These are phyloP conservation scores for Suillus decipiens DNA, from an alignment of 768 basidiomycete genomes.

Conservation along the genomic window DNA sequence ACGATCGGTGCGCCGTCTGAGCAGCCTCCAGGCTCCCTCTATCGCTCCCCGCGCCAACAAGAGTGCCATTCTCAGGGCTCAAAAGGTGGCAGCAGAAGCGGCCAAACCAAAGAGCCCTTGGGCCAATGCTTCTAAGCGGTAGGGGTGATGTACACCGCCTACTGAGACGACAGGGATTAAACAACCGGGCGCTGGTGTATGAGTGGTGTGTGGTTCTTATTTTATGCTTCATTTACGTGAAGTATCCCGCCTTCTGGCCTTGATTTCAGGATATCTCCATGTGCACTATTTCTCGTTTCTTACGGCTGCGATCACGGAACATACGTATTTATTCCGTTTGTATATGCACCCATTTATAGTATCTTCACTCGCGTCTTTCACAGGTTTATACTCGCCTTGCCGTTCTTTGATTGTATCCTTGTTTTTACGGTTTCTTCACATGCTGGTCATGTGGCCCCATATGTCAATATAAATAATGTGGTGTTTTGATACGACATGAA, in stretches of 20 bases:
- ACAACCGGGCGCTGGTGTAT: not conserved
- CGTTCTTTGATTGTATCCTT: constrained; percentile 13
- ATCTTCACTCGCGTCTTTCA: constrained; percentile 12
- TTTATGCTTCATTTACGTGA: constrained; percentile 25
- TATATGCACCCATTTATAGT: constrained; percentile 16
- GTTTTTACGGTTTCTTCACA: constrained; percentile 7
- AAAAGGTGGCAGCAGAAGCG: constrained; percentile 53
- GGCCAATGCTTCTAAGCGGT: constrained; percentile 33
- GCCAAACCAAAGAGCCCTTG: constrained; percentile 35
- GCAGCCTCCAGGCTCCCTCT: constrained; percentile 57
- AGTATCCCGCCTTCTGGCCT: constrained; percentile 14
- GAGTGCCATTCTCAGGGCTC: constrained; percentile 69
- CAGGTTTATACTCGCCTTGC: constrained; percentile 8
- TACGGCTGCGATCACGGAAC: constrained; percentile 21
- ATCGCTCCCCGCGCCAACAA: constrained; percentile 73
- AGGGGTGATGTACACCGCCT: constrained; percentile 3
- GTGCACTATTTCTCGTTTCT: constrained; percentile 9
- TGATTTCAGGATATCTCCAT: constrained; percentile 23
- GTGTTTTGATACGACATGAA: not conserved
- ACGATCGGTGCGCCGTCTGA: constrained; percentile 47
- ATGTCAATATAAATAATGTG: not conserved
- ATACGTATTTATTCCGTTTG: constrained; percentile 11
- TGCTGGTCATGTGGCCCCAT: constrained; percentile 19
- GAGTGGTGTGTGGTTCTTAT: constrained; percentile 2
- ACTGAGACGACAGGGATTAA: not conserved